Base-by-base conservation (phyloP, 495 filamentous ascomycete species). In the Trichoderma virens region DNA sequence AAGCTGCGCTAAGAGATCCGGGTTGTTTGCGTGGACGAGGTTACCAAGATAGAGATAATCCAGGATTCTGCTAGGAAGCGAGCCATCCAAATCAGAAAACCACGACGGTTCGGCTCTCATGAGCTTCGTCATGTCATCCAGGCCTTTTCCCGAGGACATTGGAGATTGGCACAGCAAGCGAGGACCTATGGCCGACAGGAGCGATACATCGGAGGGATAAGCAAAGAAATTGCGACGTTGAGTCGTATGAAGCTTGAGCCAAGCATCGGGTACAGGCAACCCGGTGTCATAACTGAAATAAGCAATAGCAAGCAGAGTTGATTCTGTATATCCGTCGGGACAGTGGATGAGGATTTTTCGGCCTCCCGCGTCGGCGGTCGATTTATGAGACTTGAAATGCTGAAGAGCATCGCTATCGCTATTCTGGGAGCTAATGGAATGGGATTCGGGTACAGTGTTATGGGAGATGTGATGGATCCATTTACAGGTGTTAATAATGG, bases 41-140 rank as follows among this genome's bases (percentile, higher is more conserved):
- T 97, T 98, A 1, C 93, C 93, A 20, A 98, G 81, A 71, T 98
- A 98, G 86, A 98, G 91, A 71, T 97, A 96, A n/a, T 90, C 86
- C 28, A 96, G 73, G 56, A 98, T 85, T 5, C 93, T 84, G 68
- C 90, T 95, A 0, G 94, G 94, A 5, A 98, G 79, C 62, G 90
- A 94, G 6, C 94, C 94, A 68, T 98, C 94, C 70, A 97, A 90
- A 45, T 84, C 84, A 23, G 82, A 76, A 43, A 96, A 84, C 94
- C 94, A 98, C 31, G 82, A 74, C 3, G 93, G 93, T 70, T 89
- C 85, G 14, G 76, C 64, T 45, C 65, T 75, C 9, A 77, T 71
- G 28, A 83, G 67, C 7, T 68, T 67, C 60, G 79, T 80, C 62
- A 83, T 76, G 11, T 81, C 80, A 2, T 67, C 63, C 0, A 80